A percentile compares a stretch with the other conserved stretches of the same genome.
These are phyloP conservation scores for Pogostemon cablin DNA, from an alignment of 257 asterid species.

Conservation along the genomic window DNA sequence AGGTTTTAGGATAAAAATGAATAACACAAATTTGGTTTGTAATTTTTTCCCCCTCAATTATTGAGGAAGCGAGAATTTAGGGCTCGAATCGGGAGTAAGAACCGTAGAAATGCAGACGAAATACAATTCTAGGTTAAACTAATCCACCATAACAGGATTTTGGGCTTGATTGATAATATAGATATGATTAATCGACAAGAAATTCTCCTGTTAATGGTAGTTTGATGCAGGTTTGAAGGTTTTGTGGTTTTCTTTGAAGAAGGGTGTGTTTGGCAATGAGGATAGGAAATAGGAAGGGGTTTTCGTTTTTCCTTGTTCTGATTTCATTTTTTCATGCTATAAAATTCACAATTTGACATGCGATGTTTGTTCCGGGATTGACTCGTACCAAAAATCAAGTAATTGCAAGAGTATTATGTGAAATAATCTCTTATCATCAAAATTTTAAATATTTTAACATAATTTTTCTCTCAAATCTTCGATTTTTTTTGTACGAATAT, in stretches of 20 bases:
- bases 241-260: background rate
- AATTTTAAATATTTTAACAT: too few species aligned
- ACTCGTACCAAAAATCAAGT: too few species aligned
- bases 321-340: too few species aligned
- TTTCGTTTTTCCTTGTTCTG: too few species aligned
- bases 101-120: constrained; percentile 20
- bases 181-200: constrained; percentile 12
- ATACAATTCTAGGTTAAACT: constrained; percentile 31
- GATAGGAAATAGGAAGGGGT: too few species aligned
- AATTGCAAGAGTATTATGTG: too few species aligned
- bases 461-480: too few species aligned
- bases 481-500: too few species aligned
- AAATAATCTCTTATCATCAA: too few species aligned
- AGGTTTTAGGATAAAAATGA: constrained; percentile 7
- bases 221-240: constrained; percentile 17
- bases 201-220: background rate
- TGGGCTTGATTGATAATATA: background rate
- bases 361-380: too few species aligned
- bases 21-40: background rate
- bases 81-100: constrained; percentile 32
- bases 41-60: background rate
- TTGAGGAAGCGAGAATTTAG: constrained; percentile 10
- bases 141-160: constrained; percentile 24
- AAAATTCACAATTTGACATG: too few species aligned
- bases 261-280: too few species aligned